Conservation (phyloP, 805 yeast genomes). For the Ogataea allantospora region DNA sequence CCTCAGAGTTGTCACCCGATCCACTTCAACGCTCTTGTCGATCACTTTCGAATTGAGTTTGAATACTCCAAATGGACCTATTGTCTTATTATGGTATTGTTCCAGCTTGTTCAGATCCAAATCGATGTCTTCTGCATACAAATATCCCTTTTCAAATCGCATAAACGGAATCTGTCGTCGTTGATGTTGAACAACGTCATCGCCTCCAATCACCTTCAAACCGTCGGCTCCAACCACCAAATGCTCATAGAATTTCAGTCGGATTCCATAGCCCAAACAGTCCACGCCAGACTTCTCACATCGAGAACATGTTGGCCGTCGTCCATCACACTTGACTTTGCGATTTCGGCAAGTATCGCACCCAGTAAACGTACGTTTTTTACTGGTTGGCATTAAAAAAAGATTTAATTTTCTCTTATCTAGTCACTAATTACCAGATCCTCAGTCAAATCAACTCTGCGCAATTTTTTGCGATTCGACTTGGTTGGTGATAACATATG, state of each 20-base stretch:
- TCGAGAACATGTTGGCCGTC: conserved; percentile 44
- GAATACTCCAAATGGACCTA: conserved; percentile 35
- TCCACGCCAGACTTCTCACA: conserved; percentile 43
- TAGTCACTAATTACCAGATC: conserved; percentile 19
- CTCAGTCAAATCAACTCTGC: conserved; percentile 22
- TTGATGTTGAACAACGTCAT: conserved; percentile 27
- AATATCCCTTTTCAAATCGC: conserved; percentile 39
- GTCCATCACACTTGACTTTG: conserved; percentile 53
- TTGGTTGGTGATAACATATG: conserved; percentile 20
- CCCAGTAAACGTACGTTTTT: conserved; percentile 42
- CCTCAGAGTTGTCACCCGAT: neutral
- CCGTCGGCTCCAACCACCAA: conserved; percentile 33
- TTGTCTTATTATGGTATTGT: conserved; percentile 27
- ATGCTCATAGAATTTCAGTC: conserved; percentile 46
- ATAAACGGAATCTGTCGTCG: conserved; percentile 47
- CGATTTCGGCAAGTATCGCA: conserved; percentile 56
- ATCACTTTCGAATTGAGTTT: neutral
- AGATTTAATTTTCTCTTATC: neutral
- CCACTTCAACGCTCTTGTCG: neutral
- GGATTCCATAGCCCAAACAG: conserved; percentile 52
- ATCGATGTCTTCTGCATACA: conserved; percentile 40
- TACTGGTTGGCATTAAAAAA: conserved; percentile 1
- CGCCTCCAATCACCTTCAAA: conserved; percentile 7
- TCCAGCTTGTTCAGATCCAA: conserved; percentile 31
- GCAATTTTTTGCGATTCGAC: conserved; percentile 17